Percentiles rank a stretch among this genome's conserved stretches.
Conservation (phyloP, 768 basidiomycete species). For the Cyclocybe cylindracea region DNA sequence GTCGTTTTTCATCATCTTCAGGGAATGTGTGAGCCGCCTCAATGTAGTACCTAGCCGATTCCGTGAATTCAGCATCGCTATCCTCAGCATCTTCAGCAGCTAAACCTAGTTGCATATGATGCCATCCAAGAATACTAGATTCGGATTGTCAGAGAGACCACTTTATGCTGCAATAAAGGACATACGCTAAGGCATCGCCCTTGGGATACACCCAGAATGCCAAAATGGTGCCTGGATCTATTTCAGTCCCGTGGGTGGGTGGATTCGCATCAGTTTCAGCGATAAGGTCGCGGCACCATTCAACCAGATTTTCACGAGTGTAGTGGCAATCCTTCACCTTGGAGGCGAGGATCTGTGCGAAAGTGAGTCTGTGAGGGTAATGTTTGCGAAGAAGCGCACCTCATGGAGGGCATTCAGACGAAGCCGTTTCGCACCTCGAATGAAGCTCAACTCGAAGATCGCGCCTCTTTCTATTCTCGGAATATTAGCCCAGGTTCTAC, state of each 20-base stretch:
- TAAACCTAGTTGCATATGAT: constrained; percentile 24
- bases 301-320: constrained; percentile 28
- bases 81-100: constrained; percentile 13
- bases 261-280: constrained; percentile 30
- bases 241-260: neutral
- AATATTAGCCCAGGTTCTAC: constrained; percentile 38
- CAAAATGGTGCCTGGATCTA: constrained; percentile 30
- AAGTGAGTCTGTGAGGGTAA: neutral
- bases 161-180: neutral
- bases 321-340: constrained; percentile 14
- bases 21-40: constrained; percentile 31
- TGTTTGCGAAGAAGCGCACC: constrained; percentile 17
- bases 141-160: neutral
- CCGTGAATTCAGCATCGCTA: constrained; percentile 14
- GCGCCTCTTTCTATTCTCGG: constrained; percentile 36
- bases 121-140: constrained; percentile 29
- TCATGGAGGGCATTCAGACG: constrained; percentile 33
- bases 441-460: constrained; percentile 43
- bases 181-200: constrained; percentile 38
- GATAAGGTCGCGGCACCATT: constrained; percentile 31
- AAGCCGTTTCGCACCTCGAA: constrained; percentile 40
- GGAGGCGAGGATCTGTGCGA: neutral
- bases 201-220: constrained; percentile 40
- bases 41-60: constrained; percentile 29
- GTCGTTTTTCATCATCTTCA: constrained; percentile 38